Evolutionary conservation across 768 basidiomycete species (phyloP).

Genomic region (Pisolithus tinctorius): DNA sequence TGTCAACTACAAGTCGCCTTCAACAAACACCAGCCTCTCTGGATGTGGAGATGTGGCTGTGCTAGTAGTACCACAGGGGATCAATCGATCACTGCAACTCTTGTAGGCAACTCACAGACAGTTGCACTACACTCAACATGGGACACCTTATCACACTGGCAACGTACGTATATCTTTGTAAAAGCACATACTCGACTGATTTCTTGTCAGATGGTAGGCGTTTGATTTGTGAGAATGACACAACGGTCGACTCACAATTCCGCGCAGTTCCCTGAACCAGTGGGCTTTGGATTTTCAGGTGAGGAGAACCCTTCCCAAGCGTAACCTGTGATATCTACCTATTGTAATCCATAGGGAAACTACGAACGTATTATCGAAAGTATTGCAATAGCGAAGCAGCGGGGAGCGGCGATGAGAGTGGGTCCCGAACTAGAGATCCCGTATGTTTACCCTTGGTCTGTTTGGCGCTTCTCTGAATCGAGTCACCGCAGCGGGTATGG

Average conservation of each 20-base stretch:
- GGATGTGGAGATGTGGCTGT: too few relatives aligned
- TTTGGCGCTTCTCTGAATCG: background rate
- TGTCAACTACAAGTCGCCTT: conserved; percentile 15
- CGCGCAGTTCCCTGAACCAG: conserved; percentile 81
- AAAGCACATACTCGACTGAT: background rate
- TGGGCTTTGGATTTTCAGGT: conserved; percentile 97
- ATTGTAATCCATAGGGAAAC: conserved; percentile 60
- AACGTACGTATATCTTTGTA: conserved; percentile 48
- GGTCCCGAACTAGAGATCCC: conserved; percentile 97
- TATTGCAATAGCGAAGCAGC: conserved; percentile 80
- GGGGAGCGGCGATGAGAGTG: conserved; percentile 86
- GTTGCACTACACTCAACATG: conserved; percentile 33
- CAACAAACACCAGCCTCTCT: too few relatives aligned
- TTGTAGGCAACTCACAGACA: too few relatives aligned
- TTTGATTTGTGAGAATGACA: background rate
- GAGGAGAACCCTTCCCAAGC: conserved; percentile 7
- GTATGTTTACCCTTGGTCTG: conserved; percentile 33
- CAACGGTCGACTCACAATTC: background rate
- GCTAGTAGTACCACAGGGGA: background rate
- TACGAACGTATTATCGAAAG: conserved; percentile 85
- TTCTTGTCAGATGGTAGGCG: conserved; percentile 18
- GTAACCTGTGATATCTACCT: background rate
- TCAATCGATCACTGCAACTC: background rate
- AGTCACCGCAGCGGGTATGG: conserved; percentile 74
- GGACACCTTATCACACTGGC: conserved; percentile 85